Evolutionary conservation across 441 rosid species (phyloP), one percentile per base, ranked within the genome.

Genomic region (Aleurites moluccanus): DNA sequence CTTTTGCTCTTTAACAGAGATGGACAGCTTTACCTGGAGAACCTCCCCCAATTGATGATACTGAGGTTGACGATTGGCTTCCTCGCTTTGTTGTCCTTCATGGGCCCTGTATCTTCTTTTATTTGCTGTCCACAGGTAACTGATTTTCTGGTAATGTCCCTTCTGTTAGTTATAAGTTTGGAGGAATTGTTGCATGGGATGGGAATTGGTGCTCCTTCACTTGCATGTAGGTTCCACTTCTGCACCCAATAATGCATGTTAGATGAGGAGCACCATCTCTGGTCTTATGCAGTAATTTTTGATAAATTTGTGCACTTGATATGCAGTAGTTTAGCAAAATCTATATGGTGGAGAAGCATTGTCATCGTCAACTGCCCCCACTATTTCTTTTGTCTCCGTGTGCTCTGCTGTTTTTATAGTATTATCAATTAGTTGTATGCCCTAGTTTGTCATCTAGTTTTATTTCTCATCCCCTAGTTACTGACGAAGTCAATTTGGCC

Each of bases 11-110:
- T 20, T 79, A 60, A 44, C 77, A 95, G 99, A 88, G 99, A 79
- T 95, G 99, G 98, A 85, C 89, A 70, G 94, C 99, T 72, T 85
- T 95, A 35, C 99, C 97, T 0, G 99, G 98, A 77, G 99, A 95
- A 81, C 96, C 92, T 75, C 91, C 94, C 25, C 97, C 96, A 9
- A 25, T 92, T 75, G 99, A 95, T 69, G 99, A 95, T 84, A 73
- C 85, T 16, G 99, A 95, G n/a, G 96, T 95, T 68, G 97, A 94
- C 68, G 99, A 95, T 77, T 91, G 99, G 99, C 97, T 94, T 80
- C 98, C 98, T 55, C 89, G 99, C 49, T 95, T 95, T 40, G 86
- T 91, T 69, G 99, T 95, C 62, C 98, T 95, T 83, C 97, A 95
- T 8, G 99, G 99, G 60, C 60, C 85, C 11, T 91, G 99, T 79